Evolutionary conservation across 202 grass and related monocot genomes (phyloP), one percentile per base, ranked within the genome.

Genomic region (Elaeis oleifera): DNA sequence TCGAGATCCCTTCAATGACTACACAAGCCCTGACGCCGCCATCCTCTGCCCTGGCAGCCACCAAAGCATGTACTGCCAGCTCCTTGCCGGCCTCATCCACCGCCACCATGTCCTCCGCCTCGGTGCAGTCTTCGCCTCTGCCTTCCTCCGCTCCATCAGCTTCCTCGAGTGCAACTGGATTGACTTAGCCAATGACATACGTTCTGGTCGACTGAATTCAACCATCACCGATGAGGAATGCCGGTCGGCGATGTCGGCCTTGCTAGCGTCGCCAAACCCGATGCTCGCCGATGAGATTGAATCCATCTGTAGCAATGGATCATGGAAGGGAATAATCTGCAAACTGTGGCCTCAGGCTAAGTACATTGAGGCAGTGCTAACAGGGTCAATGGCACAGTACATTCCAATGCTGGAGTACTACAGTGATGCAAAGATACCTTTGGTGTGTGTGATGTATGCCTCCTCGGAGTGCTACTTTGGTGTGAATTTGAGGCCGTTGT

Each of bases 351-450:
- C 91, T 23, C 86, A 96, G 75, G 90, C 91, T 26, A 90, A 81
- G 83, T 96, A 96, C 84, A 80, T 96, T 23, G 91, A 96, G 71
- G 91, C 90, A 63, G 90, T 96, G 73, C 87, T 96, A n/a, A 96
- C 91, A 0, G 91, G 91, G 13, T 81, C 91, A 7, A 96, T 96
- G 91, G 80, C 87, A 44, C 90, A 96, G 82, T 90, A 96, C 72
- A 96, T 96, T 71, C 90, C 84, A 0, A 96, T 81, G 61, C 90
- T 96, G 54, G 76, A 76, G 76, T 96, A 80, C 80, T 90, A 90
- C 75, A 85, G 90, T 71, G 81, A 81, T 2, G 81, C 36, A 5
- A 44, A 86, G 8, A 76, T 96, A 0, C 90, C 90, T 14, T 85
- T 96, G 90, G 82, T 85, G 11, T 95, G 90, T 70, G 87, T 83